Base-by-base conservation (phyloP, 2,329 filamentous ascomycete species). In the Elsinoe fawcettii region DNA sequence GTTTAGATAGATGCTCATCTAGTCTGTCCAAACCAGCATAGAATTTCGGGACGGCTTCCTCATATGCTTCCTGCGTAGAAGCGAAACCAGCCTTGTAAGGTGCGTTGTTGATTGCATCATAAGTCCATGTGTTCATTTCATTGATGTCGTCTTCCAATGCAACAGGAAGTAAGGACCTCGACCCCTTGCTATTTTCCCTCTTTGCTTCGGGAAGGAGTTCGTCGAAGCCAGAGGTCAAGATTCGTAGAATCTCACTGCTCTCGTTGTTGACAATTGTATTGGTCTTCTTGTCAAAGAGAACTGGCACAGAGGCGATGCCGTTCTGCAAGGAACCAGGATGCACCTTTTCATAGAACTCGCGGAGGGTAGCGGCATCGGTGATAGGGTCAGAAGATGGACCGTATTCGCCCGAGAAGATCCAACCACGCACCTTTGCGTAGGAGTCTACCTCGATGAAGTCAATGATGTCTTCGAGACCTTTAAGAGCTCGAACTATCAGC, bases 171-270 rank as follows among this genome's bases (percentile, higher is more conserved):
- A 91, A 77, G 46, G 85, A 80, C 4, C 90, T 68, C 2, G 73
- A 71, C 0, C 74, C 72, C 47, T 73, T 74, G 58, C 73, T 79
- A 0, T 43, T 66, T 61, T 86, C 83, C 57, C 79, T 80, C 68
- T 82, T 80, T 66, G 84, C 59, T 46, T 65, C 62, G 2, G 71
- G 71, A 14, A 79, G 63, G 22, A 77, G 51, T 37, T 73, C 66
- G 58, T 97, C 85, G 68, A 97, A 97, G 70, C 83, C 88, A 37
- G 79, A 80, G 69, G 88, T 88, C 60, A 96, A 77, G 87, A 96
- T 95, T 67, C 91, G 85, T 70, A 96, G 84, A 69, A 96, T 96
- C 75, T 96, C 91, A 63, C 85, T 85, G 71, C 87, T 90, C 79
- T 96, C 91, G 64, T 96, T 96, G 80, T 80, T 93, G 61, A 96